Percentiles rank a stretch among this genome's conserved stretches.
phyloP scores from a whole-genome alignment of 202 grass and related monocot genomes.

The Elaeis oleifera region DNA sequence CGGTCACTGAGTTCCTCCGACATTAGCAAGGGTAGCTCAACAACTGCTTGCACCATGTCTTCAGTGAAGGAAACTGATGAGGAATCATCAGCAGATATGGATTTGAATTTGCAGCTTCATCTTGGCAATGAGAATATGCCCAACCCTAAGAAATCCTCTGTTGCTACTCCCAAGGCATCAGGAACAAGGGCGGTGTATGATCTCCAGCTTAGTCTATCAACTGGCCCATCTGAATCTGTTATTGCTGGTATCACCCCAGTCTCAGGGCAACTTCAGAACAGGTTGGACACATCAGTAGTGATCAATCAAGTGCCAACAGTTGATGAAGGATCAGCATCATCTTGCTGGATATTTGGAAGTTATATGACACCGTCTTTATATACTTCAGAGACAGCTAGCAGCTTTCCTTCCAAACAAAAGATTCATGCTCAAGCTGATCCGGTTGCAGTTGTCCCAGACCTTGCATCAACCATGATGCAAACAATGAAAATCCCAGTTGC shows the following conservation, averaged over 20 bases:
- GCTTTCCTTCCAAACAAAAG: slow-evolving; percentile 29
- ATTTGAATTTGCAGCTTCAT: slow-evolving; percentile 54
- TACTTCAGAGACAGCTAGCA: slow-evolving; percentile 31
- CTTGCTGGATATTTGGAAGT: slow-evolving; percentile 37
- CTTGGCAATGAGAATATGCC: slow-evolving; percentile 32
- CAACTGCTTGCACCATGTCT: slow-evolving; percentile 41
- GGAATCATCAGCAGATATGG: slow-evolving; percentile 48
- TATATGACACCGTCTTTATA: slow-evolving; percentile 26
- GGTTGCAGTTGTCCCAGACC: slow-evolving; percentile 27
- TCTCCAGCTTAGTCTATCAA: slow-evolving; percentile 73
- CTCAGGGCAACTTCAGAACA: slow-evolving; percentile 18
- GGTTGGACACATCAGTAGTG: slow-evolving; percentile 17
- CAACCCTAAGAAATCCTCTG: slow-evolving; percentile 31
- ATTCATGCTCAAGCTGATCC: slow-evolving; percentile 18
- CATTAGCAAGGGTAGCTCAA: slow-evolving; percentile 64
- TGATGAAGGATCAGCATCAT: slow-evolving; percentile 34
- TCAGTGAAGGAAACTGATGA: slow-evolving; percentile 56
- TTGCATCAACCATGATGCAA: slow-evolving; percentile 34
- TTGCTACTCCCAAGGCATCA: slow-evolving; percentile 13
- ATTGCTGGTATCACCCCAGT: slow-evolving; percentile 31
- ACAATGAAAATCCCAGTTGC: slow-evolving; percentile 37
- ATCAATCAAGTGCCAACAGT: slow-evolving; percentile 6
- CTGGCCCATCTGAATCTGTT: slow-evolving; percentile 49
- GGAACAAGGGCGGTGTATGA: slow-evolving; percentile 27
- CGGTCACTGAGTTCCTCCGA: slow-evolving; percentile 52